phyloP scores from a whole-genome alignment of 1,284 basidiomycete species.

The Boletellus dicymbophilus region DNA sequence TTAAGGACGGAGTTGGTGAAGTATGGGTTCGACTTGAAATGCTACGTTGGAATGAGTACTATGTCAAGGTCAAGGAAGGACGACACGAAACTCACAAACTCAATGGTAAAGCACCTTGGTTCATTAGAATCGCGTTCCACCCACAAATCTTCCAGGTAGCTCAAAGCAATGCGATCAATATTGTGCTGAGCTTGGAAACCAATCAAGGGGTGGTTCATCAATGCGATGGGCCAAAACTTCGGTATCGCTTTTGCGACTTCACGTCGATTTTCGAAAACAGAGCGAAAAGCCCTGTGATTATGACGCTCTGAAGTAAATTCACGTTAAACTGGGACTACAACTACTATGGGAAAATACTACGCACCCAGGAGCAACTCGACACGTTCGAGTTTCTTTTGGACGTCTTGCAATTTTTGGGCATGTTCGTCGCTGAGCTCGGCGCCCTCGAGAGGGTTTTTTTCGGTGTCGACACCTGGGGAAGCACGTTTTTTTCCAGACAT shows the following conservation, averaged over 20 bases:
- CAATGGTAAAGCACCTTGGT: constrained; percentile 72
- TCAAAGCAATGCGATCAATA: constrained; percentile 71
- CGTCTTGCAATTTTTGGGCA: constrained; percentile 59
- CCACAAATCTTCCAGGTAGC: constrained; percentile 81
- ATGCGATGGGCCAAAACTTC: constrained; percentile 79
- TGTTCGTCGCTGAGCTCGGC: constrained; percentile 71
- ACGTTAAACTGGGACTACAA: constrained; percentile 5
- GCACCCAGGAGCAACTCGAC: constrained; percentile 71
- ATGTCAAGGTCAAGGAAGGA: neutral
- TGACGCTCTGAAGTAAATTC: constrained; percentile 54
- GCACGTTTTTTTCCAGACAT: constrained; percentile 68
- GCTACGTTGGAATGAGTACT: constrained; percentile 38
- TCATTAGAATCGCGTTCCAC: constrained; percentile 65
- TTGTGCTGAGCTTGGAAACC: constrained; percentile 65
- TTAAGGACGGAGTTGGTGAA: constrained; percentile 73
- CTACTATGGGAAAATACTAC: constrained; percentile 29
- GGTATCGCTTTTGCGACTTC: constrained; percentile 61
- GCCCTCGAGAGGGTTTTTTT: constrained; percentile 65
- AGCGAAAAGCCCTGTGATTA: constrained; percentile 53
- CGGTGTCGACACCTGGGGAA: constrained; percentile 68
- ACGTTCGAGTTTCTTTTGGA: constrained; percentile 67
- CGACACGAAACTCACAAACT: constrained; percentile 65
- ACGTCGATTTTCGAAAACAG: constrained; percentile 71
- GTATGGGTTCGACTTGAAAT: constrained; percentile 84
- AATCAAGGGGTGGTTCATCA: constrained; percentile 68